A percentile compares a stretch with the other conserved stretches of the same genome.
Conservation (phyloP, 1,284 basidiomycete species). For the Cryptococcus sp. region DNA sequence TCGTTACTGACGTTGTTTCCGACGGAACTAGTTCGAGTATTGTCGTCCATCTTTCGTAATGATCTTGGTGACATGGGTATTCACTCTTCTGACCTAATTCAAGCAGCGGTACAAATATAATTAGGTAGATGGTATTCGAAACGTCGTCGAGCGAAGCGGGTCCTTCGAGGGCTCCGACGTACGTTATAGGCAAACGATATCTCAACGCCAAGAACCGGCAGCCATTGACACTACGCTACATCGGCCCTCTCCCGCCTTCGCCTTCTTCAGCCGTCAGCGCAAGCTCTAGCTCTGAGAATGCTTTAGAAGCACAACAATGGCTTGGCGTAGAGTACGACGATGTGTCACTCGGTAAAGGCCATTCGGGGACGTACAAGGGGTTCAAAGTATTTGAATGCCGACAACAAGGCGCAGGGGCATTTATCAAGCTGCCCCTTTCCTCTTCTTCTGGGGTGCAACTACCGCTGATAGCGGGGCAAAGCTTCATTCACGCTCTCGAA, state of each 20-base stretch:
- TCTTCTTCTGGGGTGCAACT: no score
- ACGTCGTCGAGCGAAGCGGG: background rate
- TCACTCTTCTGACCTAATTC: no score
- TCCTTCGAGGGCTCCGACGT: background rate
- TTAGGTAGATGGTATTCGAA: no score
- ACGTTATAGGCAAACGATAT: conserved; percentile 32
- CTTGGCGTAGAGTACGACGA: conserved; percentile 96
- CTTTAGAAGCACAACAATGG: conserved; percentile 58
- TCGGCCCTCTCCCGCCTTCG: conserved; percentile 30
- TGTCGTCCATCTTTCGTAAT: background rate
- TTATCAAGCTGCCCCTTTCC: conserved; percentile 29
- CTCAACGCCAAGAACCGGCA: conserved; percentile 34
- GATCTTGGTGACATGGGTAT: background rate
- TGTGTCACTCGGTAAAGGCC: conserved; percentile 70
- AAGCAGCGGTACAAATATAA: no score
- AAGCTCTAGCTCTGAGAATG: background rate
- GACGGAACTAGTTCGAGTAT: background rate
- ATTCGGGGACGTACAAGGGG: conserved; percentile 78
- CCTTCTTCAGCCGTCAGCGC: background rate
- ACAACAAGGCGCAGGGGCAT: conserved; percentile 46
- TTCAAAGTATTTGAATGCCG: conserved; percentile 67
- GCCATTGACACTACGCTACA: conserved; percentile 45
- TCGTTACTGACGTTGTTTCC: background rate
- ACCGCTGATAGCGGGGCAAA: conserved; percentile 58
- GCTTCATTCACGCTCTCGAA: conserved; percentile 73